These are phyloP conservation scores for Xylaria castorea DNA, from an alignment of 495 filamentous ascomycete genomes.

Conservation along the genomic window DNA sequence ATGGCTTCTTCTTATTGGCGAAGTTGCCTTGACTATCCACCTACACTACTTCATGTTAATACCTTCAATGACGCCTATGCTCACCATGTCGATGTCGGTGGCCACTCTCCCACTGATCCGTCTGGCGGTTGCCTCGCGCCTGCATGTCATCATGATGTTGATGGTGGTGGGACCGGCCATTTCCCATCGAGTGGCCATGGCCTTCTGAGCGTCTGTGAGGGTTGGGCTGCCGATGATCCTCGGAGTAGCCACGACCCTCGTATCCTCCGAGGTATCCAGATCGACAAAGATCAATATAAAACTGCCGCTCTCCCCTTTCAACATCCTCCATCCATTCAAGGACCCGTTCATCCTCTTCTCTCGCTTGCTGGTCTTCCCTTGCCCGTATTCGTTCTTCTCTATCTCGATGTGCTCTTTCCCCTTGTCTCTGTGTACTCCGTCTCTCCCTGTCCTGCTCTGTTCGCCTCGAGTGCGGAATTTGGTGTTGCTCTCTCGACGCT, in stretches of 20 bases:
- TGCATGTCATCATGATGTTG: not conserved
- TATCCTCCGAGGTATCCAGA: not conserved
- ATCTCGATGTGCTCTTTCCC: not conserved
- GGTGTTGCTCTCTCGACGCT: not conserved
- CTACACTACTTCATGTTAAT: not conserved
- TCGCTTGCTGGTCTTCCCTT: not conserved
- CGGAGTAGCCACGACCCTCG: not conserved
- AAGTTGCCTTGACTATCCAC: not conserved
- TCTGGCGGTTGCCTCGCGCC: not conserved
- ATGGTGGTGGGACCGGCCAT: not conserved
- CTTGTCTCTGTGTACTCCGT: not conserved
- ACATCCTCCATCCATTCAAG: not conserved
- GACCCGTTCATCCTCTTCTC: not conserved
- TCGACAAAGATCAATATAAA: not conserved
- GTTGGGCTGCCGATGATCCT: not conserved
- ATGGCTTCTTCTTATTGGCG: not conserved
- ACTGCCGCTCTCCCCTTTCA: not conserved
- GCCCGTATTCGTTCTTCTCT: not conserved
- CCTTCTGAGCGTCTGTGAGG: not conserved
- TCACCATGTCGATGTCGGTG: not conserved
- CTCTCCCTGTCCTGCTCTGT: not conserved
- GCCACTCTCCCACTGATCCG: not conserved
- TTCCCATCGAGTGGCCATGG: not conserved
- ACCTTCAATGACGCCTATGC: not conserved
- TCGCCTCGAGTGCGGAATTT: not conserved